Evolutionary conservation across 169 alveolate genomes (phyloP), one percentile per base, ranked within the genome.

Genomic region (Babesia bigemina): DNA sequence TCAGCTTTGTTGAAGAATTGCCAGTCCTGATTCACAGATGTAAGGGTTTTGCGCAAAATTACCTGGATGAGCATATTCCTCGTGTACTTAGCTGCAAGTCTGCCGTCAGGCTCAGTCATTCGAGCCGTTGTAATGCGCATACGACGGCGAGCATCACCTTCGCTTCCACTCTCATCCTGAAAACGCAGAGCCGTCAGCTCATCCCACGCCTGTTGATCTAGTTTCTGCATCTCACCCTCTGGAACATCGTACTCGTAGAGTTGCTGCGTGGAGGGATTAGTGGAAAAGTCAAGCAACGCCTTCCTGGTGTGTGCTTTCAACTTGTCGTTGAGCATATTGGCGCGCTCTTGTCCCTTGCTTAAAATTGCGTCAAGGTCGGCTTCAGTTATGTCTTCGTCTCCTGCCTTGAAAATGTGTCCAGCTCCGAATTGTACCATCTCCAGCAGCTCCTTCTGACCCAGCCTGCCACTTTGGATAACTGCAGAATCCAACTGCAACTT

Each of bases 401-500:
- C 87, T 0, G 93, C 86, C 63, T 87, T 87, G 85, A 87, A 87
- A 36, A 87, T 74, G 63, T 88, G 91, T 29, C 85, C 91, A 4
- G 93, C 93, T 16, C 93, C 93, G 57, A 82, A 84, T 47, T 84
- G 91, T n/a, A 88, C 89, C 93, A 88, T 84, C 53, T 65, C 75
- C 56, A 84, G 66, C 52, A 88, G 84, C 56, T 86, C 91, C 63
- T 71, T 73, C 55, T 82, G 89, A 12, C 78, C 86, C 72, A 97
- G 79, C 70, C 98, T 94, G 14, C 99, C 99, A 69, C 95, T 95
- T 79, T 97, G 97, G 21, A 96, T 96, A 56, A 98, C 95, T 33
- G 98, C 95, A n/a, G 97, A 92, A 79, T 98, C 99, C 69, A 97
- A 90, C 87, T 96, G 98, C 63, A 98, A 89, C 83, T 97, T 98